These are phyloP conservation scores for Eremochloa ophiuroides DNA, from an alignment of 176 grass and related monocot species.

Conservation along the genomic window DNA sequence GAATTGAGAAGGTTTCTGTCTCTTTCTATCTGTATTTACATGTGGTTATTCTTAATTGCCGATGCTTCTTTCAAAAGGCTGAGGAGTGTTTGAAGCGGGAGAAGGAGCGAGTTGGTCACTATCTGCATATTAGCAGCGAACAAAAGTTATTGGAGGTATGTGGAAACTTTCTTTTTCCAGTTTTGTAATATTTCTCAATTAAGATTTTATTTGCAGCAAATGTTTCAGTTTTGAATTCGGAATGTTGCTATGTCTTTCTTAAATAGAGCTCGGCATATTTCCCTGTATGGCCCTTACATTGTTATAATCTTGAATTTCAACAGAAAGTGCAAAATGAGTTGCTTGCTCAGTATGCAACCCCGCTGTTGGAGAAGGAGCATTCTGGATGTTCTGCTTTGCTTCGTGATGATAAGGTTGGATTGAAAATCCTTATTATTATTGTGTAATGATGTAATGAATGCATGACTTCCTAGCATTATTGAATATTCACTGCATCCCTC, in stretches of 20 bases:
- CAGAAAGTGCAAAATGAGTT: conserved; percentile 98
- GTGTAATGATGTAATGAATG: not conserved
- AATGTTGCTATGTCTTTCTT: not conserved
- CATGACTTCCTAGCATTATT: not conserved
- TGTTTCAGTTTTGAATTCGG: not conserved
- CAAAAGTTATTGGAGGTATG: conserved; percentile 88
- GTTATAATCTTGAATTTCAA: not conserved
- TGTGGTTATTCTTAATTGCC: not conserved
- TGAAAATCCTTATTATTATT: not conserved
- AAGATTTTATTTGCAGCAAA: not conserved
- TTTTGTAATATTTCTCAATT: not conserved
- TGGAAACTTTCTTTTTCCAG: conserved; percentile 1
- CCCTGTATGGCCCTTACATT: not conserved
- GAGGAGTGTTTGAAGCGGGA: conserved; percentile 90
- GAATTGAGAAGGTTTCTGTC: not conserved
- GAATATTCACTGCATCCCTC: conserved; percentile 5
- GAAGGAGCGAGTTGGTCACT: conserved; percentile 91
- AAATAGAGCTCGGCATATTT: not conserved
- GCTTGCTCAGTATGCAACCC: conserved; percentile 75
- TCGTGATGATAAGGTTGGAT: conserved; percentile 83
- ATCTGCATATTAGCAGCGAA: conserved; percentile 91
- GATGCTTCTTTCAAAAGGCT: conserved; percentile 52
- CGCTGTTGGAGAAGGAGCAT: conserved; percentile 89
- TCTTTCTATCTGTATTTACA: not conserved
- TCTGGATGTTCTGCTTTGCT: conserved; percentile 93